Percentiles rank a stretch among this genome's conserved stretches.
Evolutionary conservation across 2,329 filamentous ascomycete genomes (phyloP).

Genomic region (Botrytis galanthina): DNA sequence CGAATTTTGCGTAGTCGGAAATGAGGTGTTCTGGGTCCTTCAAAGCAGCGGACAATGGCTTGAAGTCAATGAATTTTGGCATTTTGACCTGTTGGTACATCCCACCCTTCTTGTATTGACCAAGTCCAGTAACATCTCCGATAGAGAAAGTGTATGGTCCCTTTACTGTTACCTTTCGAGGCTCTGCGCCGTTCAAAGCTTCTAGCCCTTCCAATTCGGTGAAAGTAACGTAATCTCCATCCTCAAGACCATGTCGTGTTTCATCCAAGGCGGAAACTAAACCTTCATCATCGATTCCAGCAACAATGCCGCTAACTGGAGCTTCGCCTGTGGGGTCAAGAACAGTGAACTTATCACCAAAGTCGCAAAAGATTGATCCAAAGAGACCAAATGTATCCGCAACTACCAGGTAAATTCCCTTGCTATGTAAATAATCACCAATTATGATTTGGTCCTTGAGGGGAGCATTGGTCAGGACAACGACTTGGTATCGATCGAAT

Average conservation of each 20-base stretch:
- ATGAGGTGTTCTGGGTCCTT: slow-evolving; percentile 87
- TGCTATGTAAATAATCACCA: slow-evolving; percentile 89
- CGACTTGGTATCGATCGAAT: slow-evolving; percentile 86
- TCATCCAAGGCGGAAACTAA: slow-evolving; percentile 92
- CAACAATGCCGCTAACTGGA: slow-evolving; percentile 82
- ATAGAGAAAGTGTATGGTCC: slow-evolving; percentile 98
- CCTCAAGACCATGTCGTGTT: slow-evolving; percentile 89
- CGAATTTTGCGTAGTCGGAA: slow-evolving; percentile 97
- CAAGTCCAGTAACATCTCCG: slow-evolving; percentile 83
- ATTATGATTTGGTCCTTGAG: slow-evolving; percentile 79
- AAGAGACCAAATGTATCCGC: slow-evolving; percentile 92
- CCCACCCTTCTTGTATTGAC: slow-evolving; percentile 83
- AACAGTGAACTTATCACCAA: slow-evolving; percentile 89
- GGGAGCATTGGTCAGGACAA: slow-evolving; percentile 84
- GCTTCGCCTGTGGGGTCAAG: slow-evolving; percentile 90
- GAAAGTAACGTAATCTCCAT: slow-evolving; percentile 96
- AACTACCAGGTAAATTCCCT: slow-evolving; percentile 86
- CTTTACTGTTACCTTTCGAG: slow-evolving; percentile 89
- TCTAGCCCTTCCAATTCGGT: slow-evolving; percentile 93
- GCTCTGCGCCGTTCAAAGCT: slow-evolving; percentile 74
- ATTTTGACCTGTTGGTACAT: slow-evolving; percentile 97
- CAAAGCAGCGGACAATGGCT: slow-evolving; percentile 72
- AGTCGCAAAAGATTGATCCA: slow-evolving; percentile 94
- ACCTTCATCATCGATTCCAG: slow-evolving; percentile 84
- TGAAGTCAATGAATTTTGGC: slow-evolving; percentile 91